phyloP scores from a whole-genome alignment of 441 rosid species.

The Pelargonium fulgidum region DNA sequence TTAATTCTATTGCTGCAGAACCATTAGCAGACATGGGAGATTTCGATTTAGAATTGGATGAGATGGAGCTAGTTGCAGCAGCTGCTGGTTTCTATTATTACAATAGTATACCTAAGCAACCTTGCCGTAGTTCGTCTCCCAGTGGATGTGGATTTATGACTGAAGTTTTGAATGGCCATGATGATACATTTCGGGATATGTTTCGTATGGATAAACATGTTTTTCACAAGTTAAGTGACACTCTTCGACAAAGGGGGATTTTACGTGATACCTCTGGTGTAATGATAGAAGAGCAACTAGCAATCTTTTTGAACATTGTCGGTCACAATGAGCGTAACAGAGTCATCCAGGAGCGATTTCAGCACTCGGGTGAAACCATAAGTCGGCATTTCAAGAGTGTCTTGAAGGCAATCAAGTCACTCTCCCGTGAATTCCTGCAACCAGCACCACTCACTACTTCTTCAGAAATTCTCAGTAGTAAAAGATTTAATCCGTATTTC shows the following conservation, averaged over 20 bases:
- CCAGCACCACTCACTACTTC: constrained; percentile 40
- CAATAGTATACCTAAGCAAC: constrained; percentile 41
- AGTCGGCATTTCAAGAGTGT: constrained; percentile 81
- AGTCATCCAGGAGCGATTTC: constrained; percentile 69
- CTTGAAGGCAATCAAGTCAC: constrained; percentile 71
- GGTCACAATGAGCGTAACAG: constrained; percentile 81
- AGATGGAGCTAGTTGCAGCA: constrained; percentile 81
- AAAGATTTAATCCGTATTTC: constrained; percentile 71
- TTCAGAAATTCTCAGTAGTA: constrained; percentile 35
- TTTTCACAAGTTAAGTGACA: constrained; percentile 52
- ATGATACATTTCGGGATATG: constrained; percentile 51
- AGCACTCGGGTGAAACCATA: constrained; percentile 78
- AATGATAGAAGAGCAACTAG: constrained; percentile 75
- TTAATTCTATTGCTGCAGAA: constrained; percentile 42
- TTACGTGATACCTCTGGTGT: constrained; percentile 64
- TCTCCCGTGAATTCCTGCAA: constrained; percentile 59
- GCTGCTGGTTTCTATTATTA: constrained; percentile 67
- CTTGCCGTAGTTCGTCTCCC: constrained; percentile 29
- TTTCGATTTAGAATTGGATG: constrained; percentile 59
- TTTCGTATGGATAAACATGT: constrained; percentile 79
- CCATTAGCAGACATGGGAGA: constrained; percentile 39
- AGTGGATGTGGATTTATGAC: constrained; percentile 46
- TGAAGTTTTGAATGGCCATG: constrained; percentile 49
- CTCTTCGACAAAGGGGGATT: constrained; percentile 50
- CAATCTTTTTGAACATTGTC: constrained; percentile 65